phyloP scores from a whole-genome alignment of 306 rosid genomes.

The Lathyrus sativus region DNA sequence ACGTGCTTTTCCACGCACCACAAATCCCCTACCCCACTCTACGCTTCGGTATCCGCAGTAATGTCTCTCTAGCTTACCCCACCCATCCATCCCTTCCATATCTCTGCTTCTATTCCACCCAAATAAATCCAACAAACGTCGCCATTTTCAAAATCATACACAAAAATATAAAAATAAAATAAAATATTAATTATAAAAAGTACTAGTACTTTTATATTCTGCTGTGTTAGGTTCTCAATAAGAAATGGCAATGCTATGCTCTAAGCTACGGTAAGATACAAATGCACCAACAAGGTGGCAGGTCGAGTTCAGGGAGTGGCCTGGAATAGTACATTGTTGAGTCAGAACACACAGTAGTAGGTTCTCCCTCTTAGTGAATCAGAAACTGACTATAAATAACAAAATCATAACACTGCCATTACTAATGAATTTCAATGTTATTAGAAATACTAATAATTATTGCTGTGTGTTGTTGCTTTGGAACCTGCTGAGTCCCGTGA shows the following conservation, averaged over 20 bases:
- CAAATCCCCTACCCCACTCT: background rate
- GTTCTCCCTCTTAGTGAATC: background rate
- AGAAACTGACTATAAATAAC: background rate
- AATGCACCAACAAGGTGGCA: slow-evolving; percentile 13
- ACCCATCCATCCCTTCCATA: background rate
- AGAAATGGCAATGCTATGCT: background rate
- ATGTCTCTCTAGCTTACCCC: background rate
- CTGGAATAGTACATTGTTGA: slow-evolving; percentile 11
- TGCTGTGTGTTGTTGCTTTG: background rate
- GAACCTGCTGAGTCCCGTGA: slow-evolving; percentile 74
- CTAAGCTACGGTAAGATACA: slow-evolving; percentile 21
- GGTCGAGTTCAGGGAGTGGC: background rate
- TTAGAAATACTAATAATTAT: background rate
- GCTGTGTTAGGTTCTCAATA: slow-evolving; percentile 9
- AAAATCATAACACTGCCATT: no score
- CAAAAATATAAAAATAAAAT: background rate
- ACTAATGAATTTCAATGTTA: no score
- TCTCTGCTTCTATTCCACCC: slow-evolving; percentile 1
- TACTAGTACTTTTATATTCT: slow-evolving; percentile 2
- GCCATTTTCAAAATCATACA: background rate
- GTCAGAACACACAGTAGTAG: background rate
- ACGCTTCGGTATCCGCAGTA: slow-evolving; percentile 11
- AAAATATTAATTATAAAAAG: background rate
- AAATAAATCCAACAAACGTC: slow-evolving; percentile 12
- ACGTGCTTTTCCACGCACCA: slow-evolving; percentile 30